Conservation (phyloP, 2,329 filamentous ascomycete genomes). For the Aspergillus bombycis region DNA sequence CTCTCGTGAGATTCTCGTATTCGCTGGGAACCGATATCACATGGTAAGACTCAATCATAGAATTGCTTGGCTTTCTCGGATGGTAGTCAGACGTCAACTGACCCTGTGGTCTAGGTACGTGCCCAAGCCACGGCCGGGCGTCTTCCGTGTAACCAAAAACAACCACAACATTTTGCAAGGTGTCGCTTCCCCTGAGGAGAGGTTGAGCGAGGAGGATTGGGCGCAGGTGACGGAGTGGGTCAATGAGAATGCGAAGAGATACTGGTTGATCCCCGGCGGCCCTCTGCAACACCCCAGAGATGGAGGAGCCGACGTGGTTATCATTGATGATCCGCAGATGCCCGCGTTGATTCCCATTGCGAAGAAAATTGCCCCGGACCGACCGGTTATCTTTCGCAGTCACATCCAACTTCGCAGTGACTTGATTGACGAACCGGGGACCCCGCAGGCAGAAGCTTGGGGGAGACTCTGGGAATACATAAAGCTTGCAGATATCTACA, state of each 20-base stretch:
- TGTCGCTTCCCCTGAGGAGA: conserved; percentile 66
- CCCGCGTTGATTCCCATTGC: conserved; percentile 75
- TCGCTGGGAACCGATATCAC: conserved; percentile 68
- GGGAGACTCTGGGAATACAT: conserved; percentile 74
- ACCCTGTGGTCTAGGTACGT: conserved; percentile 57
- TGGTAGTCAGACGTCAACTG: conserved; percentile 1
- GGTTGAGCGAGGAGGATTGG: conserved; percentile 66
- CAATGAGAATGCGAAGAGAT: conserved; percentile 70
- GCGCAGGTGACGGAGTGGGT: conserved; percentile 71
- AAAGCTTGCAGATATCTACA: conserved; percentile 73
- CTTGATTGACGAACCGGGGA: conserved; percentile 63
- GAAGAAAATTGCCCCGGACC: conserved; percentile 69
- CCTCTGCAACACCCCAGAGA: conserved; percentile 66
- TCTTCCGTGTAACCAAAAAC: conserved; percentile 83
- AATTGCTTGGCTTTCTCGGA: not conserved
- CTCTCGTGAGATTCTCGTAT: conserved; percentile 71
- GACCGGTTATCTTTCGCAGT: conserved; percentile 77
- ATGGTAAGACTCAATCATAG: conserved; percentile 62
- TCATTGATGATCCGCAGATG: conserved; percentile 86
- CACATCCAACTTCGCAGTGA: conserved; percentile 83
- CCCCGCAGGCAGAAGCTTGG: conserved; percentile 75
- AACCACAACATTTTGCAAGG: conserved; percentile 89
- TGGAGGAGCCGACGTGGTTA: conserved; percentile 74
- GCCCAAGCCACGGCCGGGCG: conserved; percentile 75
- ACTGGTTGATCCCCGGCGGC: conserved; percentile 71